A percentile compares a stretch with the other conserved stretches of the same genome.
Conservation (phyloP, 108 stramenopile species). For the Stephanodiscus triporus region DNA sequence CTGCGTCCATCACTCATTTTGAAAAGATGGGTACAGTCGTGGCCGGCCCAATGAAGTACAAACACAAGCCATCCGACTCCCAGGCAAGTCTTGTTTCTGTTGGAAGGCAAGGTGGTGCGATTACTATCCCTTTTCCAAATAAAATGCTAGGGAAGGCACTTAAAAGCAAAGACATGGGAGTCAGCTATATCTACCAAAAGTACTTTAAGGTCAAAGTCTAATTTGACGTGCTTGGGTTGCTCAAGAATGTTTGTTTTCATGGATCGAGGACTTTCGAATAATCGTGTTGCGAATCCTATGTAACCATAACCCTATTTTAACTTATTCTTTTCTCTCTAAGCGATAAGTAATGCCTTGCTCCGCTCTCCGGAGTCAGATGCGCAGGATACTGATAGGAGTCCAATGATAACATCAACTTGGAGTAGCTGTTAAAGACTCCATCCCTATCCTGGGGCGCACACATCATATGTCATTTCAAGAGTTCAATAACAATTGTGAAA, state of each 20-base stretch:
- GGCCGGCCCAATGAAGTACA: slow-evolving; percentile 21
- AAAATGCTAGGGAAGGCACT: slow-evolving; percentile 16
- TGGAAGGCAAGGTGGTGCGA: slow-evolving; percentile 22
- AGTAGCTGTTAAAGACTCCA: no score
- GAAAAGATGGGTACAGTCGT: slow-evolving; percentile 16
- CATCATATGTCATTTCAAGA: not conserved
- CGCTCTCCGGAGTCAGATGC: no score
- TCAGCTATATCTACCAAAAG: slow-evolving; percentile 10
- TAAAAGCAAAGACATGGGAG: slow-evolving; percentile 15
- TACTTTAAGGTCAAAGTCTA: slow-evolving; percentile 14
- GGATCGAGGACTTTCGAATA: no score
- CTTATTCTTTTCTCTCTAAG: no score
- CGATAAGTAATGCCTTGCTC: no score
- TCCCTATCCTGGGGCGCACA: not conserved
- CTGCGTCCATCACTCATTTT: slow-evolving; percentile 19
- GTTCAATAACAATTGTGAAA: slow-evolving; percentile 27
- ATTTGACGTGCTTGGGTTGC: not conserved
- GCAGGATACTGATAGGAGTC: no score
- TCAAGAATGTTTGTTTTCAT: no score
- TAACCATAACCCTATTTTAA: no score
- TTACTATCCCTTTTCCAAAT: slow-evolving; percentile 15
- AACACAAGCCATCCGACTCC: slow-evolving; percentile 14
- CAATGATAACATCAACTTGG: no score
- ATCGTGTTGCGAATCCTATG: no score
- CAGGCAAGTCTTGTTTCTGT: slow-evolving; percentile 8